Conservation (phyloP, 2,329 filamentous ascomycete species). For the Microsporum canis region DNA sequence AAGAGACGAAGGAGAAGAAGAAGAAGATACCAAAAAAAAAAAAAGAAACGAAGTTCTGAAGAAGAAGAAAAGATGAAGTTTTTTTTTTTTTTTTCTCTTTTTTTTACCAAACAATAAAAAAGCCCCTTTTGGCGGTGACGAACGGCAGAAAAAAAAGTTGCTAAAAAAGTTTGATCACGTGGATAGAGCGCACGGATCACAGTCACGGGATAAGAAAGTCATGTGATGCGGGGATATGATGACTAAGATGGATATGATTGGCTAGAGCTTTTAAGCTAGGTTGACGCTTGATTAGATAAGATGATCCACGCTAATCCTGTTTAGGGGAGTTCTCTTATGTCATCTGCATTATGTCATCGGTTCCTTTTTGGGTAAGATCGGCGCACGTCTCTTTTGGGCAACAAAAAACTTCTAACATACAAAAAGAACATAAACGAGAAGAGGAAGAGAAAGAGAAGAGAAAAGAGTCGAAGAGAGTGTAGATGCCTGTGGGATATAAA, state of each 20-base stretch:
- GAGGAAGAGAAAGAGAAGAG: background rate
- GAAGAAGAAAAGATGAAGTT: background rate
- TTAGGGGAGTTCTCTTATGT: background rate
- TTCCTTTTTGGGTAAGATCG: background rate
- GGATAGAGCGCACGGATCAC: background rate
- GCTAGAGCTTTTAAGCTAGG: background rate
- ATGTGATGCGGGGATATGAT: background rate
- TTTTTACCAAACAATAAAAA: background rate
- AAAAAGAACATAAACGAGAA: background rate
- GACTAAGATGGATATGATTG: background rate
- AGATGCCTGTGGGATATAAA: background rate
- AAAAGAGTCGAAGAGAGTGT: background rate
- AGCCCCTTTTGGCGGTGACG: background rate
- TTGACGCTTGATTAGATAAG: background rate
- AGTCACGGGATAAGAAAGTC: background rate
- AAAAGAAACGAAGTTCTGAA: background rate
- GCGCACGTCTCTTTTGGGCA: background rate
- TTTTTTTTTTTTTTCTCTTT: background rate
- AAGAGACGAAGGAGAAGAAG: background rate
- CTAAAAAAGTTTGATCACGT: background rate
- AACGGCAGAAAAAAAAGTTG: background rate
- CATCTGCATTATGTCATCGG: background rate
- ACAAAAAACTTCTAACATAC: too few species aligned
- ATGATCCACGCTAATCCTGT: background rate
- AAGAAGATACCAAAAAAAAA: background rate